Percentiles rank a stretch among this genome's conserved stretches.
phyloP scores from a whole-genome alignment of 257 asterid species.

The Rauvolfia tetraphylla region DNA sequence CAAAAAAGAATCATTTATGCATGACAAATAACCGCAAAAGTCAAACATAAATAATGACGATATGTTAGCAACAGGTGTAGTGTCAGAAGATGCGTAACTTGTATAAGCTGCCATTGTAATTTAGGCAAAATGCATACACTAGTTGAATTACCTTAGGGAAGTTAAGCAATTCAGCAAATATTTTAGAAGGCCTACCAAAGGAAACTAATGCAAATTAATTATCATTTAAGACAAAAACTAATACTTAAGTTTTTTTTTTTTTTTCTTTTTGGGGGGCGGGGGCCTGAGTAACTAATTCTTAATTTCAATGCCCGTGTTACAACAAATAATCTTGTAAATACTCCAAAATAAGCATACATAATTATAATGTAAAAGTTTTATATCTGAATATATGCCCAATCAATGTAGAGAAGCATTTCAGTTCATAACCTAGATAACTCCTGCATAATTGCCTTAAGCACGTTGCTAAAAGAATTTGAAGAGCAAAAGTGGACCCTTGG shows the following conservation, averaged over 20 bases:
- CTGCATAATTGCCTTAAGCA: not conserved
- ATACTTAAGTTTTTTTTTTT: not conserved
- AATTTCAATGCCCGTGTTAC: not conserved
- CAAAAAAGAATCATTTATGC: not conserved
- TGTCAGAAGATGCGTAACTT: not conserved
- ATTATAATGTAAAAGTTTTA: no score
- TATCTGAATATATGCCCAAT: no score
- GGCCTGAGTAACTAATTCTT: no score
- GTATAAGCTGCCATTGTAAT: not conserved
- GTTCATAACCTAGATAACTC: not conserved
- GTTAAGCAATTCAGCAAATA: not conserved
- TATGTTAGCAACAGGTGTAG: not conserved
- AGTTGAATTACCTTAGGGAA: not conserved
- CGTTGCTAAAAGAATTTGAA: not conserved
- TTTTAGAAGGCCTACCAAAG: not conserved
- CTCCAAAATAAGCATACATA: not conserved
- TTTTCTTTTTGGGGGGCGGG: no score
- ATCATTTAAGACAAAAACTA: no score
- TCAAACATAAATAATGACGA: not conserved
- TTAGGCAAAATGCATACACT: not conserved
- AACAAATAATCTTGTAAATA: not conserved
- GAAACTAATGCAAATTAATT: no score
- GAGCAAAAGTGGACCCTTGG: not conserved
- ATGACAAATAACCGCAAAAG: not conserved
- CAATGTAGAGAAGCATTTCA: no score